phyloP scores from a whole-genome alignment of 2,329 filamentous ascomycete species.

The Trichophyton verrucosum region DNA sequence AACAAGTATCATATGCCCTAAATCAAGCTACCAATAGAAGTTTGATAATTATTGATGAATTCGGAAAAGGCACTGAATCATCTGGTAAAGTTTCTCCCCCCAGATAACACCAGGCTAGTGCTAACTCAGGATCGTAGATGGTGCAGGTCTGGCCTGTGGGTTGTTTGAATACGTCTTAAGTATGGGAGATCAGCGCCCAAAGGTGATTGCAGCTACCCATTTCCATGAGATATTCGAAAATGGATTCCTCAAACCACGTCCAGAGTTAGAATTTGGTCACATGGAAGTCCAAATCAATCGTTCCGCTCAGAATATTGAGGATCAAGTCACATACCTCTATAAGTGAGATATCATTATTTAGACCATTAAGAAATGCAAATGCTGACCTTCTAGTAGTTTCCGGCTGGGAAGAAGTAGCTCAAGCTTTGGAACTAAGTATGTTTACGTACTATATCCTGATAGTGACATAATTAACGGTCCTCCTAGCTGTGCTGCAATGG shows the following conservation, averaged over 20 bases:
- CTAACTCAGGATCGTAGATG: constrained; percentile 34
- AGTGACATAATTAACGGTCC: constrained; percentile 6
- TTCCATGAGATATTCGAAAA: constrained; percentile 48
- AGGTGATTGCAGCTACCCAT: constrained; percentile 51
- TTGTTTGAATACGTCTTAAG: constrained; percentile 46
- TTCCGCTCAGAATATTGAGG: constrained; percentile 32
- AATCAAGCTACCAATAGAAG: constrained; percentile 63
- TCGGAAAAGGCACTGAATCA: constrained; percentile 58
- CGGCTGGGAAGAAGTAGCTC: constrained; percentile 55
- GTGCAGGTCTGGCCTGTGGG: constrained; percentile 51
- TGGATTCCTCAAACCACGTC: constrained; percentile 37
- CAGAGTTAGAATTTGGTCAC: constrained; percentile 42
- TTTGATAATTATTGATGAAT: constrained; percentile 85
- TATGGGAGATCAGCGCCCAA: constrained; percentile 40
- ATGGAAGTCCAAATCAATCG: constrained; percentile 44
- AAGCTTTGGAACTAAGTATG: constrained; percentile 64
- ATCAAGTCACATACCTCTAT: constrained; percentile 56
- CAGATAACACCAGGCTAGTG: neutral
- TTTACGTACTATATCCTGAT: neutral
- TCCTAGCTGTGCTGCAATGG: constrained; percentile 63
- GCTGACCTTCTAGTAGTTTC: constrained; percentile 27
- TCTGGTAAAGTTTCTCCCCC: constrained; percentile 25
- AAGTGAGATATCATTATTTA: constrained; percentile 29
- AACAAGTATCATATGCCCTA: constrained; percentile 69
- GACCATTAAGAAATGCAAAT: too few species aligned